These are phyloP conservation scores for Agaricus blazei DNA, from an alignment of 768 basidiomycete species.

Conservation along the genomic window DNA sequence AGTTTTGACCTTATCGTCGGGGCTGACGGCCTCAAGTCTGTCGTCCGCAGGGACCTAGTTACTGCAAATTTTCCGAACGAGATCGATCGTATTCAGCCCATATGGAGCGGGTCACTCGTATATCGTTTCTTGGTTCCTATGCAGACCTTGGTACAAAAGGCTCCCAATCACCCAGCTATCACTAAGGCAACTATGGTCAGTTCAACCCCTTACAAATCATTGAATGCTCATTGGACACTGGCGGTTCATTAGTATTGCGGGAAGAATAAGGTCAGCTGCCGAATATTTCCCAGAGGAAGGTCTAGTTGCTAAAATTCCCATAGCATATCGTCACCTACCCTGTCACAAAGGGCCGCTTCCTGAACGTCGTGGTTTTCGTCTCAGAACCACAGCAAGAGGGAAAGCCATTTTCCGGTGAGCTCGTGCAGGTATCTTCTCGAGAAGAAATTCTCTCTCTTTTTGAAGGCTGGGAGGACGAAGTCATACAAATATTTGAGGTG, in stretches of 20 bases:
- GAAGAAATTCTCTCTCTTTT: constrained; percentile 28
- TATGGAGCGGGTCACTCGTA: constrained; percentile 34
- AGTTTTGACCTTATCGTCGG: constrained; percentile 45
- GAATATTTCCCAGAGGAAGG: constrained; percentile 10
- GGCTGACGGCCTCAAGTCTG: constrained; percentile 32
- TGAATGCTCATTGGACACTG: background rate
- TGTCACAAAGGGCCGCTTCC: constrained; percentile 25
- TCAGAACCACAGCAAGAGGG: constrained; percentile 23
- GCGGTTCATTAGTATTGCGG: constrained; percentile 22
- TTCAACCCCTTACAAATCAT: background rate
- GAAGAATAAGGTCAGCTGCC: constrained; percentile 21
- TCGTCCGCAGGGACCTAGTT: constrained; percentile 23
- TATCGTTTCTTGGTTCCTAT: constrained; percentile 34
- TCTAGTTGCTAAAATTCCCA: background rate
- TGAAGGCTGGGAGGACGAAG: constrained; percentile 33
- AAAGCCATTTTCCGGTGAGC: constrained; percentile 24
- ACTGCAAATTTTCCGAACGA: constrained; percentile 11
- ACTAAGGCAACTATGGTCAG: constrained; percentile 18
- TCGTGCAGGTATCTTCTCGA: constrained; percentile 21
- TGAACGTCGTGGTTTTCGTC: constrained; percentile 30
- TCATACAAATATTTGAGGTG: constrained; percentile 23
- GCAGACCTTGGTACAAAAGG: constrained; percentile 20
- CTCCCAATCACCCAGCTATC: constrained; percentile 19
- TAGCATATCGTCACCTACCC: constrained; percentile 38
- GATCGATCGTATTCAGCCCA: constrained; percentile 20